A percentile compares a stretch with the other conserved stretches of the same genome.
Evolutionary conservation across 176 grass and related monocot genomes (phyloP).

Genomic region (Carex littledalei): DNA sequence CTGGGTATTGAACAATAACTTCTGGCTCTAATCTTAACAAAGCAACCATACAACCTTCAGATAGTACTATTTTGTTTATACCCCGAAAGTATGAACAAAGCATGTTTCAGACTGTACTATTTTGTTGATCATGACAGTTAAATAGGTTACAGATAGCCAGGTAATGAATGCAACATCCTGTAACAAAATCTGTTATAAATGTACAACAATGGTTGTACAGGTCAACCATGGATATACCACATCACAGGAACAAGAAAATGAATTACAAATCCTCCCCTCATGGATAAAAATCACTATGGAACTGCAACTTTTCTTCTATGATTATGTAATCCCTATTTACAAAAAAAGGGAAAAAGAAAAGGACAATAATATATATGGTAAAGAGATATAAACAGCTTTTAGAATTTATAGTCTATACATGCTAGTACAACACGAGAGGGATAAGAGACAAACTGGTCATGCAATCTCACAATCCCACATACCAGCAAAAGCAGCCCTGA

Average conservation of each 20-base stretch:
- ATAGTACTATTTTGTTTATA: background rate
- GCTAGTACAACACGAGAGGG: background rate
- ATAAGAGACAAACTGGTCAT: background rate
- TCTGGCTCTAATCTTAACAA: background rate
- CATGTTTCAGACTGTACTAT: background rate
- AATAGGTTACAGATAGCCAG: background rate
- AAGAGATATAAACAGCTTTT: background rate
- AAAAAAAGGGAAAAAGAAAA: background rate
- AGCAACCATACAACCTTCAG: background rate
- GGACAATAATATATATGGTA: background rate
- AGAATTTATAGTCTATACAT: background rate
- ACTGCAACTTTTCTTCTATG: background rate
- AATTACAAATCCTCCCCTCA: background rate
- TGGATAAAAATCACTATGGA: background rate
- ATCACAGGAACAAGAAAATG: background rate
- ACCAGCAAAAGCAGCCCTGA: background rate
- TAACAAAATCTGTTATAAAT: background rate
- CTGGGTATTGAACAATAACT: background rate
- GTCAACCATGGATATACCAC: background rate
- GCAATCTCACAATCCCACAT: background rate
- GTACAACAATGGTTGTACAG: background rate
- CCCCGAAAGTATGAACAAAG: background rate
- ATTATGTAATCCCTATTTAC: background rate
- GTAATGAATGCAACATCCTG: background rate
- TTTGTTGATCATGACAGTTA: background rate